These are phyloP conservation scores for Mycena maculata DNA, from an alignment of 768 basidiomycete genomes.

Conservation along the genomic window DNA sequence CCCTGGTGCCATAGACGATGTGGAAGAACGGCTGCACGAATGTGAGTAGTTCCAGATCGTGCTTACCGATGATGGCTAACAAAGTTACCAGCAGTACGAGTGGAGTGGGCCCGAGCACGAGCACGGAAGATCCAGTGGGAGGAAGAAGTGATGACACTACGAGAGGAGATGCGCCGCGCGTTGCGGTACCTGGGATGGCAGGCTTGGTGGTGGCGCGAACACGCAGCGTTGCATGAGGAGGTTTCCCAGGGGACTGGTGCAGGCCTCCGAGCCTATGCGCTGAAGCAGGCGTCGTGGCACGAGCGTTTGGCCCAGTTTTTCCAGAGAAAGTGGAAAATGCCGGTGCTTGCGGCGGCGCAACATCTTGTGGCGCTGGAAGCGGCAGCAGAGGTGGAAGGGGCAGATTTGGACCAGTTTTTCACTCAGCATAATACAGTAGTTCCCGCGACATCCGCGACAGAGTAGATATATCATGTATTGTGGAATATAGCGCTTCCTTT, in stretches of 20 bases:
- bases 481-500: too few relatives aligned
- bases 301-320: neutral
- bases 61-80: neutral
- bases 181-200: slow-evolving; percentile 3
- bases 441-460: too few relatives aligned
- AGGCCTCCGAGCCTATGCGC: neutral
- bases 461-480: too few relatives aligned
- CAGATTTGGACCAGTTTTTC: neutral
- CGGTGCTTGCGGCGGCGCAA: neutral
- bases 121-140: slow-evolving; percentile 21
- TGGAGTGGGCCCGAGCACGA: slow-evolving; percentile 29
- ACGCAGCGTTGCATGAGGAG: neutral
- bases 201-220: neutral
- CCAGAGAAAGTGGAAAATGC: neutral
- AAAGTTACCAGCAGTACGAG: slow-evolving; percentile 15
- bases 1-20: neutral
- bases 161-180: slow-evolving; percentile 30
- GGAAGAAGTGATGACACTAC: slow-evolving; percentile 31
- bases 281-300: neutral
- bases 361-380: neutral
- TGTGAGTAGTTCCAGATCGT: slow-evolving; percentile 2
- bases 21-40: neutral
- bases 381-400: neutral
- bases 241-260: neutral
- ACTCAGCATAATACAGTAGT: too few relatives aligned